Evolutionary conservation across 108 stramenopile species (phyloP).

Genomic region (Nannochloropsis gaditana): DNA sequence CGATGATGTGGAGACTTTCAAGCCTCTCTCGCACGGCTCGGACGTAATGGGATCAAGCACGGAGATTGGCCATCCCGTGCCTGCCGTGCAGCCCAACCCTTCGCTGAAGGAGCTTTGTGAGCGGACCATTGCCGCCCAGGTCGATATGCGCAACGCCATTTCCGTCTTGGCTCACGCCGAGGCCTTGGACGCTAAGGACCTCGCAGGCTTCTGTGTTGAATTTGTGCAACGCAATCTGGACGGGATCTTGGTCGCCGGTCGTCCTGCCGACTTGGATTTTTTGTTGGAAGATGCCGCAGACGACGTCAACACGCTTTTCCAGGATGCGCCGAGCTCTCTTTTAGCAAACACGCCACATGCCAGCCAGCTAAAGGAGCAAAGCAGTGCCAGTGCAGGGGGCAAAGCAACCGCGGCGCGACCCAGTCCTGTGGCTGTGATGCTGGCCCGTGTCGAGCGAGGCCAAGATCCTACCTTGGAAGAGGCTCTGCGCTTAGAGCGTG

Average conservation of each 20-base stretch:
- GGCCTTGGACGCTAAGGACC: slow-evolving; percentile 38
- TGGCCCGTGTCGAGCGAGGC: slow-evolving; percentile 38
- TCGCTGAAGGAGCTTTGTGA: slow-evolving; percentile 48
- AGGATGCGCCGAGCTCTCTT: background rate
- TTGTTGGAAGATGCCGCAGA: slow-evolving; percentile 43
- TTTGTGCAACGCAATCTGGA: slow-evolving; percentile 41
- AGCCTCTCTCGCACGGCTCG: background rate
- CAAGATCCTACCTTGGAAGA: slow-evolving; percentile 27
- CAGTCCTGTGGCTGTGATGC: slow-evolving; percentile 10
- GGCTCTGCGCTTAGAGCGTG: slow-evolving; percentile 34
- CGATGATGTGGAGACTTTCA: background rate
- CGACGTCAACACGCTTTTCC: slow-evolving; percentile 27
- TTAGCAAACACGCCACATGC: background rate
- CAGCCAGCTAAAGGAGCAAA: background rate
- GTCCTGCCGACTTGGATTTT: slow-evolving; percentile 26
- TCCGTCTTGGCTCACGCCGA: slow-evolving; percentile 38
- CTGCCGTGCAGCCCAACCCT: background rate
- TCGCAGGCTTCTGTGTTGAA: slow-evolving; percentile 38
- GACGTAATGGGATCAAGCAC: background rate
- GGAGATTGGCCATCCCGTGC: background rate
- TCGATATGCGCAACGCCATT: slow-evolving; percentile 44
- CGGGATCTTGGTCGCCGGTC: slow-evolving; percentile 37
- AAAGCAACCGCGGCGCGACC: slow-evolving; percentile 5
- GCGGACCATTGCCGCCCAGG: slow-evolving; percentile 31
- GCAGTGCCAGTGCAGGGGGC: background rate